Base-by-base conservation (phyloP, 1,284 basidiomycete species). In the Xerocomus amazonicus region DNA sequence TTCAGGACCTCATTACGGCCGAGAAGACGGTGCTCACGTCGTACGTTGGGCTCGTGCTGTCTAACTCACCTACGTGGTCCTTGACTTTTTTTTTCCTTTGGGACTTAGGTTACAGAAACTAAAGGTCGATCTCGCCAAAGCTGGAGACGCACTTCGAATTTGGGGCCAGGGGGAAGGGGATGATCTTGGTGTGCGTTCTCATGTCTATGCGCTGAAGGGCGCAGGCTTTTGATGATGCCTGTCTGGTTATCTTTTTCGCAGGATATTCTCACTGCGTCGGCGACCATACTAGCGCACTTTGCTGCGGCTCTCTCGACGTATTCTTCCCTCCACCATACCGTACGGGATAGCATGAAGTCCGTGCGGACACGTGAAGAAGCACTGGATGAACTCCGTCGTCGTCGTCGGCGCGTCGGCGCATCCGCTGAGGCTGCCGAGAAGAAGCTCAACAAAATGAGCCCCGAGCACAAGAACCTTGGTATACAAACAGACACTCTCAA, bases 121-220 rank as follows among this genome's bases (percentile, higher is more conserved):
- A 23, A 84, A 78, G 44, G 62, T 67, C 6, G 89, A 92, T 60
- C 74, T 87, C 45, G 72, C 72, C 16, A 90, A 87, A 63, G 84
- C 90, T 1, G 81, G 87, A 0, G 86, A 92, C 55, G 80, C 87
- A 0, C 70, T 97, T 51, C 79, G 84, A 44, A 65, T 73, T 19
- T 97, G 93, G 87, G 92, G 90, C 5, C 69, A 77, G 34, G 83
- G 87, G 17, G 92, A 97, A 70, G 94, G 94, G 6, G 88, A 93
- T 38, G 95, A 97, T 67, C 76, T 94, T 27, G 80, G 77, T 45
- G 89, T 91, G 65, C 58, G 82, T 34, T 10, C 19, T 14, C 42
- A 3, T 76, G 16, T 75, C 14, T 26, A 32, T 36, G n/a, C 19
- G 13, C 27, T 16, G 28, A 46, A 37, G 17, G 28, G 29, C 7